phyloP scores from a whole-genome alignment of 768 basidiomycete species.

The Calocybe cyanea region DNA sequence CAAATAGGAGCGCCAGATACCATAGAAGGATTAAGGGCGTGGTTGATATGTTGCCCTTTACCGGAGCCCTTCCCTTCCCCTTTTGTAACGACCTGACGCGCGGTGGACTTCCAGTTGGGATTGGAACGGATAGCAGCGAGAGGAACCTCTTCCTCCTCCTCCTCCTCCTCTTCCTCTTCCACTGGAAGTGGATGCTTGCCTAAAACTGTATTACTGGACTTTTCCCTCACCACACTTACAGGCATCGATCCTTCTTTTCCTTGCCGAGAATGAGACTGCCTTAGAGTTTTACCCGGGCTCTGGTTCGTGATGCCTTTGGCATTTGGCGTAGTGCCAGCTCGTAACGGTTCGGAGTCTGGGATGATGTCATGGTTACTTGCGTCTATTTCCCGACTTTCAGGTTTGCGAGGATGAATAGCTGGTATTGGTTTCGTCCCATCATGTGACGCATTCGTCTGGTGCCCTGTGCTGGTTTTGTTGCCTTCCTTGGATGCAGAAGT shows the following conservation, averaged over 20 bases:
- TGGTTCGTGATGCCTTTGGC: not conserved
- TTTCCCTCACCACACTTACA: constrained; percentile 19
- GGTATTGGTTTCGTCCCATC: not conserved
- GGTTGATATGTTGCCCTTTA: not conserved
- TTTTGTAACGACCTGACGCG: not conserved
- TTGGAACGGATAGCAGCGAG: constrained; percentile 26
- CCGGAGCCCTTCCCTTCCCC: constrained; percentile 7
- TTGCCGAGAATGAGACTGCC: constrained; percentile 4
- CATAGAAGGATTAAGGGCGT: constrained; percentile 1
- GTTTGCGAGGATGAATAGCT: constrained; percentile 1
- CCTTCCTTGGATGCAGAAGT: not conserved
- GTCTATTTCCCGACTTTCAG: constrained; percentile 7
- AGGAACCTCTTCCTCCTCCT: constrained; percentile 42
- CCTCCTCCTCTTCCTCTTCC: constrained; percentile 35
- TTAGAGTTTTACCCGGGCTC: not conserved
- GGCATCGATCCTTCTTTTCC: constrained; percentile 22
- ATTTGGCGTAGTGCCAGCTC: constrained; percentile 19
- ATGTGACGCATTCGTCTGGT: constrained; percentile 6
- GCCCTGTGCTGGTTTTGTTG: constrained; percentile 22
- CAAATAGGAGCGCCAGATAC: not conserved
- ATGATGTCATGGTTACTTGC: constrained; percentile 44
- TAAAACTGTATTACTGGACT: not conserved
- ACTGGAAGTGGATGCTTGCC: constrained; percentile 5
- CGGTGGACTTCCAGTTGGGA: constrained; percentile 20
- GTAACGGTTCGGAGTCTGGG: constrained; percentile 61